phyloP scores from a whole-genome alignment of 2,329 filamentous ascomycete species.

The Penicillium italicum region DNA sequence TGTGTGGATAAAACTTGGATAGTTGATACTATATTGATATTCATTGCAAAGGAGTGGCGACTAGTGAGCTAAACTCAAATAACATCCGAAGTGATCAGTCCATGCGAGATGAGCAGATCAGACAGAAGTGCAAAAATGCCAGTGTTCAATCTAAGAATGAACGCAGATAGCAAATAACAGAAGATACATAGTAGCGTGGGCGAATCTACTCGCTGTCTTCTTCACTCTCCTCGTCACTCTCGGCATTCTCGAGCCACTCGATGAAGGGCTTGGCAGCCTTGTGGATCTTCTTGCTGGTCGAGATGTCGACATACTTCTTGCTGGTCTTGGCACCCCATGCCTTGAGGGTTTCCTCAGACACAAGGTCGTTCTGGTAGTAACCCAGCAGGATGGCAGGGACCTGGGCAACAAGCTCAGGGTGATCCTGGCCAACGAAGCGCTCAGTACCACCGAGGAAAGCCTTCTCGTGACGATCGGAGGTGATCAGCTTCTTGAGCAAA shows the following conservation, averaged over 20 bases:
- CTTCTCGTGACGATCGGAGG: conserved; percentile 90
- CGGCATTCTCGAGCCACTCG: conserved; percentile 85
- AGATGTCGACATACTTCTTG: conserved; percentile 94
- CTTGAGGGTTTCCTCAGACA: conserved; percentile 82
- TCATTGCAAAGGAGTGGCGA: conserved; percentile 20
- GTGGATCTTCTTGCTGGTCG: conserved; percentile 90
- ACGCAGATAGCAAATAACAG: conserved; percentile 1
- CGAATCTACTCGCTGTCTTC: conserved; percentile 53
- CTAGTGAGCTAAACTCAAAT: conserved; percentile 18
- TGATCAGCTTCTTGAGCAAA: conserved; percentile 90
- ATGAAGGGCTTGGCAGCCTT: conserved; percentile 93
- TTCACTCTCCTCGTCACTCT: conserved; percentile 65
- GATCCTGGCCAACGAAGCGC: conserved; percentile 79
- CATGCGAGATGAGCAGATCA: not conserved
- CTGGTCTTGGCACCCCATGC: conserved; percentile 92
- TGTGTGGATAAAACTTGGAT: not conserved
- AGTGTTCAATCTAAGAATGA: not conserved
- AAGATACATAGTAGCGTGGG: not conserved
- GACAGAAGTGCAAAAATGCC: not conserved
- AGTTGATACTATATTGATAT: not conserved
- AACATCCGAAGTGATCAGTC: not conserved
- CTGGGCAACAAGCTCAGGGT: conserved; percentile 71
- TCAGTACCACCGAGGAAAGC: conserved; percentile 92
- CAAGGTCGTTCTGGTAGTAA: conserved; percentile 86
- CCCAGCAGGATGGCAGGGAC: conserved; percentile 83